These are phyloP conservation scores for Chernovozyma aurita DNA, from an alignment of 1,139 yeast species.

Conservation along the genomic window DNA sequence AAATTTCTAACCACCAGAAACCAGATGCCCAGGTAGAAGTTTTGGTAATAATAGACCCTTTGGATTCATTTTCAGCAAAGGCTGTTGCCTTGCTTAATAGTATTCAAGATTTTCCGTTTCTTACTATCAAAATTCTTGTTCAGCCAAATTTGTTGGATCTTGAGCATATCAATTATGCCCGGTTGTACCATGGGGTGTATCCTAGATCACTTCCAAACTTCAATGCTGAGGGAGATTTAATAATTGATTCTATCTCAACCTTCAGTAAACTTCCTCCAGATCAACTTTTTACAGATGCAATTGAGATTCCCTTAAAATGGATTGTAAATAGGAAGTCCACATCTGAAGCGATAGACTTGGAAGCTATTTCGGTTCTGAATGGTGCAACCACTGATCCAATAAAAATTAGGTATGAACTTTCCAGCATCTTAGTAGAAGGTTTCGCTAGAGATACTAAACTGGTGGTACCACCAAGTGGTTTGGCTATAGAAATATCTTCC, in stretches of 20 bases:
- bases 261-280: constrained; percentile 40
- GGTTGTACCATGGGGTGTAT: constrained; percentile 54
- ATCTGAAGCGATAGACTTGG: constrained; percentile 47
- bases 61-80: constrained; percentile 64
- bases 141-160: constrained; percentile 45
- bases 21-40: constrained; percentile 40
- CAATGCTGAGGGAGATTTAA: constrained; percentile 29
- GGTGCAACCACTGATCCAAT: constrained; percentile 3
- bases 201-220: constrained; percentile 38
- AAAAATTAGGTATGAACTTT: constrained; percentile 26
- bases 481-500: constrained; percentile 37
- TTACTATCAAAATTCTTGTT: constrained; percentile 51
- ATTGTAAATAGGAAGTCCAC: constrained; percentile 46
- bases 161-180: constrained; percentile 44
- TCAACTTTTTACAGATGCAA: constrained; percentile 49
- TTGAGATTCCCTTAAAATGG: constrained; percentile 70
- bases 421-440: constrained; percentile 64
- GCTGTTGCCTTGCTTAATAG: constrained; percentile 47
- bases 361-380: constrained; percentile 38
- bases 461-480: constrained; percentile 45
- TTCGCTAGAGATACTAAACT: constrained; percentile 46
- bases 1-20: constrained; percentile 18
- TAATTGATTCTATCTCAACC: constrained; percentile 7
- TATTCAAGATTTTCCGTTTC: constrained; percentile 37
- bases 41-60: constrained; percentile 65